Evolutionary conservation across 208 protist genomes (phyloP).

Genomic region (Strigomonas culicis): DNA sequence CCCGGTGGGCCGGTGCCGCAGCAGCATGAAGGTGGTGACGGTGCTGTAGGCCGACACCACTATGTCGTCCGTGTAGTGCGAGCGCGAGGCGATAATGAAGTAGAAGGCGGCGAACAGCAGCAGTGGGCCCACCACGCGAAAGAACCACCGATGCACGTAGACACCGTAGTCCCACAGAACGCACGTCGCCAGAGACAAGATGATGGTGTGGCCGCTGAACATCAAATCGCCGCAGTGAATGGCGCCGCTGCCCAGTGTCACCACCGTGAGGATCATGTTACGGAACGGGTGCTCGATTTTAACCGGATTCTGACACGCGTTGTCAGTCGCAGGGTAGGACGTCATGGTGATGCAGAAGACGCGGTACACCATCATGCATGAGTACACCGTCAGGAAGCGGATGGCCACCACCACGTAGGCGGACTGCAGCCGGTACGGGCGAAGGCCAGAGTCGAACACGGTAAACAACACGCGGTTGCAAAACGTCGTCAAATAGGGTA

Average conservation of each 20-base stretch:
- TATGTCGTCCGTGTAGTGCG: constrained; percentile 89
- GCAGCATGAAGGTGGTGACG: constrained; percentile 54
- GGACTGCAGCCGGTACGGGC: constrained; percentile 27
- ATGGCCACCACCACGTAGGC: constrained; percentile 52
- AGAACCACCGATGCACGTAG: constrained; percentile 43
- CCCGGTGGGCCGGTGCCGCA: constrained; percentile 47
- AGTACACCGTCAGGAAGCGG: constrained; percentile 70
- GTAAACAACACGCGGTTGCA: constrained; percentile 45
- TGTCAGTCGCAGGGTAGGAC: constrained; percentile 79
- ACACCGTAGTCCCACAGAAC: constrained; percentile 62
- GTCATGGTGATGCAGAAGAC: constrained; percentile 69
- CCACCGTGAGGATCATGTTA: constrained; percentile 78
- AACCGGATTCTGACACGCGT: constrained; percentile 68
- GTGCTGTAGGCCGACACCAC: constrained; percentile 59
- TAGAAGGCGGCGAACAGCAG: constrained; percentile 55
- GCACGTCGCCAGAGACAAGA: constrained; percentile 49
- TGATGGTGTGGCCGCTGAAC: constrained; percentile 90
- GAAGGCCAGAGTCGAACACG: constrained; percentile 37
- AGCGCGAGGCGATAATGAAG: constrained; percentile 76
- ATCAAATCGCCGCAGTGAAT: constrained; percentile 91
- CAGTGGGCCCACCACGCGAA: constrained; percentile 28
- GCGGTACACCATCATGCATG: constrained; percentile 61
- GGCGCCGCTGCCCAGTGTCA: constrained; percentile 65
- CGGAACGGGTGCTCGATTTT: constrained; percentile 53
- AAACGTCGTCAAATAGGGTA: constrained; percentile 16